Evolutionary conservation across 148 eudicot species (phyloP).

Genomic region (Drosera capensis): DNA sequence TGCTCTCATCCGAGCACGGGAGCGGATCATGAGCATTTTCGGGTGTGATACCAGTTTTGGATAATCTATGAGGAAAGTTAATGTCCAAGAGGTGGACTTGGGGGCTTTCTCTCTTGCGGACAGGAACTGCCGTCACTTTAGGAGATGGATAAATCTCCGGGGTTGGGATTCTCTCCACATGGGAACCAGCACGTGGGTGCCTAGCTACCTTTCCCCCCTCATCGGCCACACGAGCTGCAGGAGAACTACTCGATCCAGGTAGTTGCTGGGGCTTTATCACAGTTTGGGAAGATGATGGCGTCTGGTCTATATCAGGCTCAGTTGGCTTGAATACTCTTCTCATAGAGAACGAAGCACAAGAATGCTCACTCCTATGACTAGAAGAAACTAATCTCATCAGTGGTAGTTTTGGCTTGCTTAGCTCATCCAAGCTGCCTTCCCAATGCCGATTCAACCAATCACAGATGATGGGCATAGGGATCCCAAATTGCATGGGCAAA

Average conservation of each 20-base stretch:
- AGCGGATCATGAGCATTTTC: conserved; percentile 13
- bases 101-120: conserved; percentile 25
- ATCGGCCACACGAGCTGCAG: conserved; percentile 17
- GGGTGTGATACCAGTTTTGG: conserved; percentile 17
- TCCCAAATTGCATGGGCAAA: conserved; percentile 71
- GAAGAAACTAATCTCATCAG: conserved; percentile 58
- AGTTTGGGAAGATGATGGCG: conserved; percentile 40
- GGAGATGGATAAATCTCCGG: conserved; percentile 79
- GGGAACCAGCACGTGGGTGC: conserved; percentile 20
- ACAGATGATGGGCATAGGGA: conserved; percentile 71
- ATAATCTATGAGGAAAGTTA: conserved; percentile 62
- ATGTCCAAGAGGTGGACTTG: conserved; percentile 61
- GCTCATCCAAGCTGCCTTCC: conserved; percentile 95
- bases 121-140: conserved; percentile 39
- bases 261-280: conserved; percentile 29
- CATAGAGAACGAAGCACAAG: conserved; percentile 80
- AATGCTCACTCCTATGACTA: conserved; percentile 65
- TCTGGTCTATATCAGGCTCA: conserved; percentile 36
- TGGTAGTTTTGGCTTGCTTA: conserved; percentile 79
- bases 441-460: conserved; percentile 96
- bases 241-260: conserved; percentile 25
- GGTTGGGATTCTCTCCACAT: conserved; percentile 63
- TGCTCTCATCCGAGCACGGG: conserved; percentile 28
- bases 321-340: conserved; percentile 53
- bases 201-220: conserved; percentile 22